Conservation (phyloP, 2,329 filamentous ascomycete genomes). For the Beauveria brongniartii region DNA sequence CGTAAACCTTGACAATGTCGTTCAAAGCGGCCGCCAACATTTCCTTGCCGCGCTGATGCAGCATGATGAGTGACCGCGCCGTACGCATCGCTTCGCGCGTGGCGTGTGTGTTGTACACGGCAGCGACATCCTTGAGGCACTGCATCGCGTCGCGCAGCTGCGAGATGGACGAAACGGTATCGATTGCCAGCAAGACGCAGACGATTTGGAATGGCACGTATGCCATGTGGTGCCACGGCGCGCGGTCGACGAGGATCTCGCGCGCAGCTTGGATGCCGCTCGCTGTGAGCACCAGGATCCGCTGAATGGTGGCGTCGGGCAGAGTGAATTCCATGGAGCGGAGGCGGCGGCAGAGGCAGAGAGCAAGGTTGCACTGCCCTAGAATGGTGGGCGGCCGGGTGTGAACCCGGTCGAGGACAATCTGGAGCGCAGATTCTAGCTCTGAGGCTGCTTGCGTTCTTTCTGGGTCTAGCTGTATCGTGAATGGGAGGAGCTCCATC, state of each 20-base stretch:
- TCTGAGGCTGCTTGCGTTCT: conserved; percentile 31
- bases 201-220: conserved; percentile 53
- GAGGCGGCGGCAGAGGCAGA: conserved; percentile 47
- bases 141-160: conserved; percentile 44
- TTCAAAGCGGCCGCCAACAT: conserved; percentile 30
- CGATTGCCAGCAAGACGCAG: conserved; percentile 47
- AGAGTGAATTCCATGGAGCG: conserved; percentile 41
- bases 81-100: conserved; percentile 47
- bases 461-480: conserved; percentile 46
- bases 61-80: conserved; percentile 42
- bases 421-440: conserved; percentile 33
- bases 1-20: conserved; percentile 29
- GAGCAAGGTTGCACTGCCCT: conserved; percentile 45
- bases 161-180: conserved; percentile 39
- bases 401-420: conserved; percentile 32
- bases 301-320: conserved; percentile 32
- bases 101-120: conserved; percentile 36
- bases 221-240: conserved; percentile 51
- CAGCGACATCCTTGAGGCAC: conserved; percentile 32
- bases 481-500: conserved; percentile 43
- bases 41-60: conserved; percentile 44
- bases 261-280: conserved; percentile 39
- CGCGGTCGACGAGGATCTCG: conserved; percentile 32
- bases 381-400: conserved; percentile 34
- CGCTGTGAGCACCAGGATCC: conserved; percentile 37